Base-by-base conservation (phyloP, 2,329 filamentous ascomycete genomes). In the Fusarium pseudoanthophilum region DNA sequence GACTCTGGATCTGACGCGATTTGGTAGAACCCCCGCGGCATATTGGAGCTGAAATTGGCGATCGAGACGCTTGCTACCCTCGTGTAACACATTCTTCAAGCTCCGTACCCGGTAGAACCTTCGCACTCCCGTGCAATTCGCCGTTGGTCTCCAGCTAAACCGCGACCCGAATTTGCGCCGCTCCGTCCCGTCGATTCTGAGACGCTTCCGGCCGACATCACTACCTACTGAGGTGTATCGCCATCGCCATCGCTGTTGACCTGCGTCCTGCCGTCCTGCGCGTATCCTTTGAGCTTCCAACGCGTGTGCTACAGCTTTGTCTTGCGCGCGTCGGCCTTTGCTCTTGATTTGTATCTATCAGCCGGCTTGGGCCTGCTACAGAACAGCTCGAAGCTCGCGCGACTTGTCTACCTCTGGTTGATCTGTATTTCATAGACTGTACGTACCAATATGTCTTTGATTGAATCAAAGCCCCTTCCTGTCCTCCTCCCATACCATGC, bases 51-150 rank as follows among this genome's bases (percentile, higher is more conserved):
- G 69, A 58, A 66, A 76, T 77, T 78, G 76, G 70, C 75, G 75
- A 77, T 77, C 76, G 75, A 78, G 73, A 77, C 68, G 74, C 71
- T 76, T 71, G 72, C 59, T 56, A 64, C 65, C 36, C 63, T 72
- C 75, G 76, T 78, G 76, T 78, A 78, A 78, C 76, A 61, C 60
- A 60, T 63, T 59, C 48, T 65, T 61, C 63, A 73, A 75, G 73
- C 70, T 64, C 64, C 65, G 66, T 73, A 74, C 67, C 71, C 49
- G 71, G 66, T 71, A 63, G 64, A 71, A 63, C 43, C 45, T 71
- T 61, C 49, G 57, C 69, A 73, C 64, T 67, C 71, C 63, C 60
- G 71, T 57, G 59, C 61, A 61, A 57, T 40, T 68, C 66, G 61
- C 71, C 67, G 61, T 60, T 59, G 48, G 52, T 59, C 53, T 62